Conservation (phyloP, 768 basidiomycete species). For the Lactarius psammicola region DNA sequence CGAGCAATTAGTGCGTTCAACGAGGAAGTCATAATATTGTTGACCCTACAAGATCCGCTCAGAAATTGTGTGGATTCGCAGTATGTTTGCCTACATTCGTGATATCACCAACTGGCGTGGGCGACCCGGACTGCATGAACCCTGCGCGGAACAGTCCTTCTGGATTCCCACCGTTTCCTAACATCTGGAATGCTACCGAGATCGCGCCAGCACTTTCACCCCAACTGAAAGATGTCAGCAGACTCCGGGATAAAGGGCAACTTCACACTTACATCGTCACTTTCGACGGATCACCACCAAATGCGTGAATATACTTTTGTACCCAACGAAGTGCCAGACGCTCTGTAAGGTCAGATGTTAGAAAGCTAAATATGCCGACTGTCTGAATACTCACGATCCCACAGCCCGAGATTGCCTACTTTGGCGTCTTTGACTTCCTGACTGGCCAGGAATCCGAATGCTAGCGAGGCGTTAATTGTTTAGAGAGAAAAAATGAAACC, state of each 20-base stretch:
- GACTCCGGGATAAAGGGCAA: slow-evolving; percentile 9
- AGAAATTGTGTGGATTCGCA: neutral
- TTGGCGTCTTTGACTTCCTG: slow-evolving; percentile 52
- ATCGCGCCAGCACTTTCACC: slow-evolving; percentile 57
- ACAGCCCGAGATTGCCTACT: slow-evolving; percentile 60
- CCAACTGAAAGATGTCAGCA: slow-evolving; percentile 36
- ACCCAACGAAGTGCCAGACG: slow-evolving; percentile 61
- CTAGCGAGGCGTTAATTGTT: slow-evolving; percentile 24
- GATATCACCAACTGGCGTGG: slow-evolving; percentile 35
- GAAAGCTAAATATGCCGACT: neutral
- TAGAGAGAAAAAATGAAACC: neutral
- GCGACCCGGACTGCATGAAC: slow-evolving; percentile 46
- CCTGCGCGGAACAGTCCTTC: slow-evolving; percentile 42
- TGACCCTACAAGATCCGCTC: slow-evolving; percentile 32
- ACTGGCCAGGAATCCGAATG: slow-evolving; percentile 52
- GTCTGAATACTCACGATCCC: slow-evolving; percentile 49
- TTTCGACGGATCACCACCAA: slow-evolving; percentile 62
- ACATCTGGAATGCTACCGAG: slow-evolving; percentile 43
- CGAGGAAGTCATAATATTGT: slow-evolving; percentile 43
- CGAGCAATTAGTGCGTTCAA: slow-evolving; percentile 39
- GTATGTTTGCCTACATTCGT: slow-evolving; percentile 37
- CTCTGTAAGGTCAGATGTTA: slow-evolving; percentile 38
- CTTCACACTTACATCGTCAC: slow-evolving; percentile 49
- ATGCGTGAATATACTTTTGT: slow-evolving; percentile 58
- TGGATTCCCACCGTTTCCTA: slow-evolving; percentile 39